Base-by-base conservation (phyloP, 352 stramenopile species). In the Phytophthora nicotianae region DNA sequence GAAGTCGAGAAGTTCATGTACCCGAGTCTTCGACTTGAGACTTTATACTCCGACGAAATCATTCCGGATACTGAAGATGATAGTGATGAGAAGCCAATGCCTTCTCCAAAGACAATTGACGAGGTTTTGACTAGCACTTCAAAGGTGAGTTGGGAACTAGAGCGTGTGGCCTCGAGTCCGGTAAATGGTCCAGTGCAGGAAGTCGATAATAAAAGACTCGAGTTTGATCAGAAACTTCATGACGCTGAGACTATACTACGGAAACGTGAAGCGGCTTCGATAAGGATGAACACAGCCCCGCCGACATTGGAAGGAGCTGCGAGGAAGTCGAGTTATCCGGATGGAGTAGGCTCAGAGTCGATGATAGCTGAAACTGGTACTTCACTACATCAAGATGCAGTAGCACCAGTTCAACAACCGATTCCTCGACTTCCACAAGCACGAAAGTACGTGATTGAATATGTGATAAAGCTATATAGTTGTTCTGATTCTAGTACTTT, bases 1-100 rank as follows among this genome's bases (percentile, higher is more conserved):
- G 62, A 89, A 52, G 73, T 90, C 4, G 81, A 89, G 32, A 81
- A 80, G 50, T 89, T 90, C 70, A 89, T 90, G 81, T 90, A 89
- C 50, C 81, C 81, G 5, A 89, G 79, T 68, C 60, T 90, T 21
- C 69, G 77, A 0, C 67, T 90, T 16, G 81, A 90, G 33, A 53
- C 57, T 0, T 19, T 88, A 20, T 90, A 88, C 37, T 23, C 62
- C 4, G 54, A 65, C 16, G 33, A 56, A 3, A 35, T 16, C 41
- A 1, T 21, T 43, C 16, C 49, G 19, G 33, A 62, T 27, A 27
- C 21, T n/a, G 8, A 10, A 4, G 24, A 49, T 16, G 45, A 42
- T 20, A 9, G 4, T 2, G 5, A 37, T 21, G 29, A 33, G 2
- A 60, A 59, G 27, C 26, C 54, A 14, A 68, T 73, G 53, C 76